Conservation (phyloP, 495 filamentous ascomycete genomes). For the Endocarpon pusillum region DNA sequence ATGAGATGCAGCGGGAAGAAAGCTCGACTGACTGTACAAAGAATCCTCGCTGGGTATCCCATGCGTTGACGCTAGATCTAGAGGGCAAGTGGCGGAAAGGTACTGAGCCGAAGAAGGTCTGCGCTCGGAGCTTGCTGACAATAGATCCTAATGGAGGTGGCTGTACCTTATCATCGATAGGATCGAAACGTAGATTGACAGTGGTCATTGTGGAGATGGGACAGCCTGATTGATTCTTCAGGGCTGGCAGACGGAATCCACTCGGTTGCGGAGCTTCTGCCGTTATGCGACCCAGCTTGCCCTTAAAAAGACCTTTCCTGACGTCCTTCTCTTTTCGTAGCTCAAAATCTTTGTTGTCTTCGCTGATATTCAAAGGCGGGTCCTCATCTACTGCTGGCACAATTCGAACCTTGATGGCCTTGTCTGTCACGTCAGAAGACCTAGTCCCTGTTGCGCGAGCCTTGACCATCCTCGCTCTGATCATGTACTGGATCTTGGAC, state of each 20-base stretch:
- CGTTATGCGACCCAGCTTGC: constrained; percentile 56
- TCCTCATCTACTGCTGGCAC: constrained; percentile 60
- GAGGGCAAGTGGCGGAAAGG: constrained; percentile 37
- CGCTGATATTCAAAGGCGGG: constrained; percentile 51
- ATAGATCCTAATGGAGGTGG: constrained; percentile 56
- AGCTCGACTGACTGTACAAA: constrained; percentile 48
- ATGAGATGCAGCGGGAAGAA: constrained; percentile 44
- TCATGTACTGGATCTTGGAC: constrained; percentile 54
- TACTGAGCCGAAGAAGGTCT: constrained; percentile 52
- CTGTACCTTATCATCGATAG: constrained; percentile 32
- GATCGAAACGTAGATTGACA: constrained; percentile 59
- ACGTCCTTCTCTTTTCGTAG: constrained; percentile 61
- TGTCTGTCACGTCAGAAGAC: constrained; percentile 26
- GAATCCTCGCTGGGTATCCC: constrained; percentile 39
- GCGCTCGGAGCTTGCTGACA: constrained; percentile 50
- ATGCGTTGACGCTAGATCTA: constrained; percentile 7
- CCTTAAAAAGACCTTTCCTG: constrained; percentile 59
- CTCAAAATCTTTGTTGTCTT: constrained; percentile 43
- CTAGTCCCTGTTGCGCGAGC: constrained; percentile 13
- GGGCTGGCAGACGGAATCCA: constrained; percentile 40
- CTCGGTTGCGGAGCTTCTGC: constrained; percentile 59
- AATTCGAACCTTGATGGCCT: constrained; percentile 41
- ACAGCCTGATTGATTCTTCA: constrained; percentile 19
- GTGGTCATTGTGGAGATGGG: constrained; percentile 42
- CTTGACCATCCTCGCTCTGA: constrained; percentile 41